Base-by-base conservation (phyloP, 345 rosid genomes). In the Kandelia obovata region DNA sequence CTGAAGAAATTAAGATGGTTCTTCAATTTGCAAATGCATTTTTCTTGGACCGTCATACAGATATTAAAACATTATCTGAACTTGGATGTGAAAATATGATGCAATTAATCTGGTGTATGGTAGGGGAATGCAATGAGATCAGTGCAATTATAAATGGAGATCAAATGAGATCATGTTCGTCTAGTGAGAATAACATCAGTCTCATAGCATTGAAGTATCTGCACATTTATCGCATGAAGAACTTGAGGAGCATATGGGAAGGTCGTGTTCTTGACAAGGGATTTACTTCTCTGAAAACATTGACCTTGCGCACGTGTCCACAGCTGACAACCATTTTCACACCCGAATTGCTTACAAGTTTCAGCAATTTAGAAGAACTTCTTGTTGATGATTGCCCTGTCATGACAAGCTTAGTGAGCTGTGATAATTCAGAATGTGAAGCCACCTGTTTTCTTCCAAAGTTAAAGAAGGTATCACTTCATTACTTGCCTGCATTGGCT, bases 81-180 rank as follows among this genome's bases (percentile, higher is more conserved):
- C 72, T 74, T 52, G 75, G 79, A 20, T 43, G 56, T 0, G 27
- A 43, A 7, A 65, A 30, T 63, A 68, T 77, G 81, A 53, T 51
- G 27, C 37, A 70, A 20, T 71, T 77, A 39, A 68, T 69, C 6
- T 69, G 72, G 23, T 77, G 84, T 19, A 25, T 81, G 61, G 21
- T 71, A 13, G 79, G 69, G 5, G 75, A 81, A 31, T 81, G 81
- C 64, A 71, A 69, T 32, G 37, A 68, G 49, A 17, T 74, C 39
- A 59, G 62, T 39, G 71, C 37, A 17, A 28, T 81, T 3, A 28
- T 68, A 10, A 74, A 74, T 56, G 78, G 71, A 10, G 46, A 1
- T 15, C 66, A 70, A 28, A 74, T 37, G 71, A 73, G 20, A 31
- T 0, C 2, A 56, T 55, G 32, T 31, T 7, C 21, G 23, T 10